Percentiles rank a stretch among this genome's conserved stretches.
phyloP scores from a whole-genome alignment of 116 monocot genomes.

The Cymodocea nodosa region DNA sequence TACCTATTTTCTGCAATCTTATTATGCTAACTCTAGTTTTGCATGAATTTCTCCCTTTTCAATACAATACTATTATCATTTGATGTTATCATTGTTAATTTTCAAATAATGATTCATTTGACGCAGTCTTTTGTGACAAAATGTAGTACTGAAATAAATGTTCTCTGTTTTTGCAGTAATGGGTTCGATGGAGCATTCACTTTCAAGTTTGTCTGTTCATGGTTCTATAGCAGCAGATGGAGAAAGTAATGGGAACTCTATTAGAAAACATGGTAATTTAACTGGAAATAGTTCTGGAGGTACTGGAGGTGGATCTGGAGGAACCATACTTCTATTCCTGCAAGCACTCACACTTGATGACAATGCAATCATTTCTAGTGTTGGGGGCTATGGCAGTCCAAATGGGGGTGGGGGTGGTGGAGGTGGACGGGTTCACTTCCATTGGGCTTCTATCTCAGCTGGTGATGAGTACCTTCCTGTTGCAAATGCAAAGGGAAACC shows the following conservation, averaged over 20 bases:
- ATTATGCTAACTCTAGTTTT: no score
- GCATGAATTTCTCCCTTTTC: no score
- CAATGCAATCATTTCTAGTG: slow-evolving; percentile 62
- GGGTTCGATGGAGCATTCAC: slow-evolving; percentile 80
- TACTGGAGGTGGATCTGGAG: slow-evolving; percentile 95
- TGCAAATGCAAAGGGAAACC: slow-evolving; percentile 40
- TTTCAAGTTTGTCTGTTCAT: slow-evolving; percentile 62
- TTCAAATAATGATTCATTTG: neutral
- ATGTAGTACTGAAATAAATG: neutral
- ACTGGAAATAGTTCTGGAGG: slow-evolving; percentile 23
- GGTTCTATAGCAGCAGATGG: slow-evolving; percentile 82
- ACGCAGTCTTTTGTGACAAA: no score
- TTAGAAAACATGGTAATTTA: neutral
- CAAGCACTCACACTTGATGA: slow-evolving; percentile 35
- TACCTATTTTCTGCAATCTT: no score
- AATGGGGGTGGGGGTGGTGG: slow-evolving; percentile 89
- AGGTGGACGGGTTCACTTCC: slow-evolving; percentile 92
- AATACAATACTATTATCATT: neutral
- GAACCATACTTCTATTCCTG: slow-evolving; percentile 90
- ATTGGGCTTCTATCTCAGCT: slow-evolving; percentile 82
- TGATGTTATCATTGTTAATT: neutral
- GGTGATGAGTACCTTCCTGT: slow-evolving; percentile 88
- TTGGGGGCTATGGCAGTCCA: slow-evolving; percentile 67
- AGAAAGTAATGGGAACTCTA: slow-evolving; percentile 32
- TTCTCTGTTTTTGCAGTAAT: slow-evolving; percentile 48